Conservation (phyloP, 2,329 filamentous ascomycete species). For the Atkinsonella texensis region DNA sequence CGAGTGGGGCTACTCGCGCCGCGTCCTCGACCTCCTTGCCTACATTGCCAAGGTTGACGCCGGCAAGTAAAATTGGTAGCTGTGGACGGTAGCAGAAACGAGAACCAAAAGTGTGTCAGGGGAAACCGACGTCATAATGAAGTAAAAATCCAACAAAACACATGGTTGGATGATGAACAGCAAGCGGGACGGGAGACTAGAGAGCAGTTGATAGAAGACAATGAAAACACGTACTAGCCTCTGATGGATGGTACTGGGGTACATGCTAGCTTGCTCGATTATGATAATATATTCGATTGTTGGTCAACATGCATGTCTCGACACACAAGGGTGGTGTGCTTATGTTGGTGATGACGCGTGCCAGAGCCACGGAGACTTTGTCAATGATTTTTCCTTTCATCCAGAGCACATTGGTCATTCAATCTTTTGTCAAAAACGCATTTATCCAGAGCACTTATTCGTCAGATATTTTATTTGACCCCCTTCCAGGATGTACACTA, state of each 20-base stretch:
- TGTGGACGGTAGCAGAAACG: background rate
- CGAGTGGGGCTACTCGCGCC: slow-evolving; percentile 99
- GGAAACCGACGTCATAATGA: background rate
- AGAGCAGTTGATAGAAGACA: background rate
- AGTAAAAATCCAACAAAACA: background rate
- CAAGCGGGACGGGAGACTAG: background rate
- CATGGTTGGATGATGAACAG: background rate
- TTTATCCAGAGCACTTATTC: too few relatives aligned
- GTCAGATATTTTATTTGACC: too few relatives aligned
- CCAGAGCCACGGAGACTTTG: too few relatives aligned
- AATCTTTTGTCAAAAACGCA: too few relatives aligned
- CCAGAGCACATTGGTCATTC: too few relatives aligned
- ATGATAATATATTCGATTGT: slow-evolving; percentile 6
- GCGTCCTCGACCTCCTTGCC: slow-evolving; percentile 70
- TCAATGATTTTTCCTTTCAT: too few relatives aligned
- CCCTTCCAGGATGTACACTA: too few relatives aligned
- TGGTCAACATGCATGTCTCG: background rate
- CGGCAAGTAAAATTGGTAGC: slow-evolving; percentile 29
- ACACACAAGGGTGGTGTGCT: too few relatives aligned
- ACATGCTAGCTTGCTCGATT: slow-evolving; percentile 1
- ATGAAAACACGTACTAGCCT: background rate
- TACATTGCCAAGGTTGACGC: slow-evolving; percentile 71
- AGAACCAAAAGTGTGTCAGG: background rate
- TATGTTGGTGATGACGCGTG: too few relatives aligned
- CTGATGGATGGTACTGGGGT: background rate